phyloP scores from a whole-genome alignment of 148 eudicot genomes.

The Vaccinium corymbosum region DNA sequence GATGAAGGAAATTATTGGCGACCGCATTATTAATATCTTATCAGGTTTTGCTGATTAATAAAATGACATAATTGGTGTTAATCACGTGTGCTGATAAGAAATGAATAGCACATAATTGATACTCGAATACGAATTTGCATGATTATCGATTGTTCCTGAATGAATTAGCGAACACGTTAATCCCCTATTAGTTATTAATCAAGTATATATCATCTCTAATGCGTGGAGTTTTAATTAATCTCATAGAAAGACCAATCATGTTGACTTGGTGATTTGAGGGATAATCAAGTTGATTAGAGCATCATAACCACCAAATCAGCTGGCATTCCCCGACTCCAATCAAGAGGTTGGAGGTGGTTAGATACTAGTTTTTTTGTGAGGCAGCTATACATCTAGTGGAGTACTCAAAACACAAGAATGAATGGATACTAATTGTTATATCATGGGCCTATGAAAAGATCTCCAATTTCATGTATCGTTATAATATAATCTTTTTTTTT shows the following conservation, averaged over 20 bases:
- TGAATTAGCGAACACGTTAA: background rate
- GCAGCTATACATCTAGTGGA: no score
- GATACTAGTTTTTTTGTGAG: background rate
- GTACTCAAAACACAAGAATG: no score
- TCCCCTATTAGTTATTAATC: background rate
- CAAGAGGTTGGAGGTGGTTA: background rate
- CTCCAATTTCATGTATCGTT: background rate
- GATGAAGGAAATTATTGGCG: background rate
- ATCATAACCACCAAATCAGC: conserved; percentile 6
- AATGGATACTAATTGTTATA: background rate
- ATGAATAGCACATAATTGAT: background rate
- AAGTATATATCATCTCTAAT: background rate
- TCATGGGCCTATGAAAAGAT: background rate
- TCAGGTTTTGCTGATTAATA: background rate
- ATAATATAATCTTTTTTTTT: no score
- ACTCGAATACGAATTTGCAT: background rate
- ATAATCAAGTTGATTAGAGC: conserved; percentile 7
- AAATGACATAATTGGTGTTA: background rate
- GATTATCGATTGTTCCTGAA: background rate
- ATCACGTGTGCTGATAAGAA: background rate
- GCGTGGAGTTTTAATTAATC: background rate
- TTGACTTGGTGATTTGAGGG: background rate
- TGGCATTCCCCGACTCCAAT: background rate
- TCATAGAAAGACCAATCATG: background rate
- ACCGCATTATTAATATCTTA: background rate